Base-by-base conservation (phyloP, 768 basidiomycete species). In the Suillus paluster region DNA sequence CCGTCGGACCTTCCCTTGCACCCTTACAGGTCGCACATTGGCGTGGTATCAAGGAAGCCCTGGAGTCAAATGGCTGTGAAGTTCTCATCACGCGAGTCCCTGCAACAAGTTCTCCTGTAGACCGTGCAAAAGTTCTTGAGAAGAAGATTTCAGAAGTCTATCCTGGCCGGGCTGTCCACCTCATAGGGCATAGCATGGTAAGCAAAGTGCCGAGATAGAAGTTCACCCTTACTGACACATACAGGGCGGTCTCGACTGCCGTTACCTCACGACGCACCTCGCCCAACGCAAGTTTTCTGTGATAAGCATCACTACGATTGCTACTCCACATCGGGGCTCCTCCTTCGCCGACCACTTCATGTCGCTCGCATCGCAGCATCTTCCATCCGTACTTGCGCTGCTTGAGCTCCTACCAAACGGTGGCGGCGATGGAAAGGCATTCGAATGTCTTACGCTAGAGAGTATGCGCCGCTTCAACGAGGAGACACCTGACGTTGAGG, bases 11-110 rank as follows among this genome's bases (percentile, higher is more conserved):
- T 2, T 78, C 89, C 49, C 91, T 90, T 60, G 87, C 89, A 14
- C 88, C 94, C 5, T 68, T 98, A 19, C 88, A 95, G 69, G 94
- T 99, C 45, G 83, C 90, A 2, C 95, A 99, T 74, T 99, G 97
- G 97, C 85, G 97, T 41, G 97, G 97, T 8, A 97, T 99, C 65
- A 90, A 91, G 70, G 94, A 98, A 72, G 95, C 92, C 19, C 81
- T 99, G 8, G 89, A 96, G 69, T 84, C 90, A 41, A 95, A 91
- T 70, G 96, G 94, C 19, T 85, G 84, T 14, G 91, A 99, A 72
- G 92, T 98, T 39, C 84, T 99, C 68, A 92, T 98, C 69, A 95
- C 95, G 0, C 87, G 94, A 15, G 96, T 99, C 0, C 96, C 97
- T 1, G 95, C 95, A 0, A 97, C 94, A 2, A 92, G 92, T 67